Conservation (phyloP, 2,329 filamentous ascomycete genomes). For the Fusarium nodosum region DNA sequence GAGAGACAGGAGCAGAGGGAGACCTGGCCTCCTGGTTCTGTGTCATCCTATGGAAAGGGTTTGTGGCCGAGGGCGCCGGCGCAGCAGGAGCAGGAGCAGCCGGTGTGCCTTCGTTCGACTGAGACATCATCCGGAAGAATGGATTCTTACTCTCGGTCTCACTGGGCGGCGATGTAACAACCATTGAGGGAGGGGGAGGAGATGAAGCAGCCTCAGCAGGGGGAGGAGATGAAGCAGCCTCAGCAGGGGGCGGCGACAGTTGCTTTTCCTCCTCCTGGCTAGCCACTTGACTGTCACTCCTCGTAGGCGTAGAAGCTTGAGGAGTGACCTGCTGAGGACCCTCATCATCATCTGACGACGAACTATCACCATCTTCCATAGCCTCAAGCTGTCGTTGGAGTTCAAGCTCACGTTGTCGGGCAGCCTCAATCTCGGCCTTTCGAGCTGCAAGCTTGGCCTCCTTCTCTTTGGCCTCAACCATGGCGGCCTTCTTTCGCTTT, state of each 20-base stretch:
- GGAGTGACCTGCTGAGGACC: slow-evolving; percentile 77
- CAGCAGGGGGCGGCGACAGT: slow-evolving; percentile 62
- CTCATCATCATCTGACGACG: slow-evolving; percentile 85
- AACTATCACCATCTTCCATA: slow-evolving; percentile 79
- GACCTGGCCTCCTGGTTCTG: slow-evolving; percentile 74
- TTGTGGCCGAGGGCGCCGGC: slow-evolving; percentile 69
- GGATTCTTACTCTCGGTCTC: slow-evolving; percentile 92
- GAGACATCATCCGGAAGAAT: slow-evolving; percentile 90
- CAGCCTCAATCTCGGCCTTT: slow-evolving; percentile 91
- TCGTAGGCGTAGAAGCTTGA: slow-evolving; percentile 70
- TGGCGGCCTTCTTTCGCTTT: slow-evolving; percentile 87
- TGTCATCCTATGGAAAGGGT: slow-evolving; percentile 92
- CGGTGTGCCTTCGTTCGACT: slow-evolving; percentile 68
- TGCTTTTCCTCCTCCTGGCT: slow-evolving; percentile 69
- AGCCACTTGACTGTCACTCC: slow-evolving; percentile 64
- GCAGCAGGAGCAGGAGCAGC: slow-evolving; percentile 54
- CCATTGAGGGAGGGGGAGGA: slow-evolving; percentile 61
- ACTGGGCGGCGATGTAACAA: slow-evolving; percentile 66
- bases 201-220: slow-evolving; percentile 57
- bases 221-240: slow-evolving; percentile 59
- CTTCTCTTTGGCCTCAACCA: slow-evolving; percentile 88
- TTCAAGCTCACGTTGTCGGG: slow-evolving; percentile 89
- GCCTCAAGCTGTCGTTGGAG: slow-evolving; percentile 87
- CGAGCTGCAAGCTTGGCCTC: slow-evolving; percentile 86
- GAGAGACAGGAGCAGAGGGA: slow-evolving; percentile 62